Conservation (phyloP, 805 yeast genomes). For the Saturnispora sekii region DNA sequence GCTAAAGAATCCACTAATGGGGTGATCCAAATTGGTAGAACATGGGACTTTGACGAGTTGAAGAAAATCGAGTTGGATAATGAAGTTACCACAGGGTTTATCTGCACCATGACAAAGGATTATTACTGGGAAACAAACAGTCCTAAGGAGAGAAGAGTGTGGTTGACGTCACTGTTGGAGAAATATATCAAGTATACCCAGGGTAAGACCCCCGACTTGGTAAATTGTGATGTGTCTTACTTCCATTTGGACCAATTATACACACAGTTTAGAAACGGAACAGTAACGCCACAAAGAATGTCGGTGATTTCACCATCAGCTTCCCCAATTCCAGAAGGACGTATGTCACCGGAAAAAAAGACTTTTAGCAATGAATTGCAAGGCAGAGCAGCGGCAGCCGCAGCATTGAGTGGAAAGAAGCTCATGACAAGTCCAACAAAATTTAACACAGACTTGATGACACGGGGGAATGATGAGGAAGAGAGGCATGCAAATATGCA, state of each 20-base stretch:
- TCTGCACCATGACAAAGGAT: slow-evolving; percentile 56
- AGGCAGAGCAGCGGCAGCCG: slow-evolving; percentile 4
- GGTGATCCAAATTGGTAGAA: slow-evolving; percentile 79
- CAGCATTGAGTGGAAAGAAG: slow-evolving; percentile 5
- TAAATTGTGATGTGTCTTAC: slow-evolving; percentile 37
- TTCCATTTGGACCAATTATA: slow-evolving; percentile 19
- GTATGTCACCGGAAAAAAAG: not conserved
- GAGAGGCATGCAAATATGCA: slow-evolving; percentile 4
- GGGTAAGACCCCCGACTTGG: slow-evolving; percentile 41
- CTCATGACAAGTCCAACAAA: slow-evolving; percentile 1
- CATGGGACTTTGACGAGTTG: slow-evolving; percentile 80
- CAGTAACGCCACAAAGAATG: not conserved
- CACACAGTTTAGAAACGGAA: slow-evolving; percentile 1
- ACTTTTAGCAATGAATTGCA: not conserved
- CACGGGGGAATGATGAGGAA: slow-evolving; percentile 4
- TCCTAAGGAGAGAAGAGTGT: slow-evolving; percentile 48
- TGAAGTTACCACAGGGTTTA: slow-evolving; percentile 45
- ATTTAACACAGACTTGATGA: slow-evolving; percentile 4
- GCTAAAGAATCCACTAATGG: slow-evolving; percentile 74
- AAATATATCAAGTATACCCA: slow-evolving; percentile 46
- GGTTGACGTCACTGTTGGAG: slow-evolving; percentile 42
- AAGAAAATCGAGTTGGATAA: slow-evolving; percentile 43
- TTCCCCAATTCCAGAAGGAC: too few species aligned
- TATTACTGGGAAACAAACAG: slow-evolving; percentile 75
- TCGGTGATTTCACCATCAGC: too few species aligned